Base-by-base conservation (phyloP, 2,329 filamentous ascomycete species). In the Grosmannia penicillata region DNA sequence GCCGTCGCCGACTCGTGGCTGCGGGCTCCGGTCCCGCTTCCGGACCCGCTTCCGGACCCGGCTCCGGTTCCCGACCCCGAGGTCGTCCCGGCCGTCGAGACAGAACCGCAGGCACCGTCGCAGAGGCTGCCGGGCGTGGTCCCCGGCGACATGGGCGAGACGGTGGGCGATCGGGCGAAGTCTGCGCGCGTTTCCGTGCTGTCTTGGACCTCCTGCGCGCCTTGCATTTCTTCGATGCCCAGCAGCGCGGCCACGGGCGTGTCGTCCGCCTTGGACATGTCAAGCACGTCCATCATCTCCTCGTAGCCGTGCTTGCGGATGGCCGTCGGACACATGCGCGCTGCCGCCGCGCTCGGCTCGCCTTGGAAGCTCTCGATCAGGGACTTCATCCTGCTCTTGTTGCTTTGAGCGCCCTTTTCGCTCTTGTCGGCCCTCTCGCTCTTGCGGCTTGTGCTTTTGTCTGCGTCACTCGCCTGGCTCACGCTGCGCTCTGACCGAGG, bases 191-290 rank as follows among this genome's bases (percentile, higher is more conserved):
- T n/a, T n/a, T 10, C 24, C 6, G 8, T 29, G 15, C 14, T 10
- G 40, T 5, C 43, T 45, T 27, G 4, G 5, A 29, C 13, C n/a
- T 15, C 17, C 6, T 22, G 17, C 8, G 33, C 24, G 36, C n/a
- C n/a, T n/a, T 47, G 32, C 39, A 45, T 32, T 43, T 48, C 38
- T 33, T 44, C 45, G 33, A 51, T 48, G 33, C 49, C 49, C 7
- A 58, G 45, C 1, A 58, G 46, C 3, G 49, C 47, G 1, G 53
- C 47, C 13, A 54, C 49, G 8, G 53, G 54, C 3, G 51, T 52
- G 30, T 54, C 48, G 14, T 50, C 49, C 22, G 45, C 45, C 14
- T 51, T 45, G 5, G 54, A 54, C 15, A 48, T 47, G 33, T 54
- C 53, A 8, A 52, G 35, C 13, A 48, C 47, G 31, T 55, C 51